Evolutionary conservation across 176 grass and related monocot genomes (phyloP).

Genomic region (Dendrocalamus sinicus): DNA sequence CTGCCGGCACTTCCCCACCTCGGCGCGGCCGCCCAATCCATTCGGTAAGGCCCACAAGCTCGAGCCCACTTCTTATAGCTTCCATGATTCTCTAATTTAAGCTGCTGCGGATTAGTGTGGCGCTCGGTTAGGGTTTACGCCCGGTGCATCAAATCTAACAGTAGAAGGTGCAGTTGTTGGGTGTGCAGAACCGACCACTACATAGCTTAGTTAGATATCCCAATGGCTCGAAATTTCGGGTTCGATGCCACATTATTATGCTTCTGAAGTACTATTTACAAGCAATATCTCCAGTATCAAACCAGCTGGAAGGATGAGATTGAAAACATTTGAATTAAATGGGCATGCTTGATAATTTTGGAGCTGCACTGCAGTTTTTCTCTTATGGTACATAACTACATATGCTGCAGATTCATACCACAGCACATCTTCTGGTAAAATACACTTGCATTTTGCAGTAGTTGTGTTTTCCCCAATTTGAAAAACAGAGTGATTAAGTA

Average conservation of each 20-base stretch:
- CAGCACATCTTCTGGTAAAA: not conserved
- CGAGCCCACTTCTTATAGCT: not conserved
- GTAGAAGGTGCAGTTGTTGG: not conserved
- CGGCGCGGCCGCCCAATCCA: constrained; percentile 30
- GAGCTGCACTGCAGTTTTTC: not conserved
- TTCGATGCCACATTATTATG: not conserved
- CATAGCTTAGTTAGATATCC: not conserved
- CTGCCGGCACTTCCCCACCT: not conserved
- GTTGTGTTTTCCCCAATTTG: not conserved
- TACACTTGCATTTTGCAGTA: not conserved
- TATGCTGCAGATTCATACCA: not conserved
- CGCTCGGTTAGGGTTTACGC: not conserved
- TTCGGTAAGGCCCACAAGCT: constrained; percentile 33
- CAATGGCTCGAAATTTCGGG: not conserved
- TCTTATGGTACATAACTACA: not conserved
- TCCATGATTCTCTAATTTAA: constrained; percentile 9
- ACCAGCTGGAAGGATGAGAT: not conserved
- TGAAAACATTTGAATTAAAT: not conserved
- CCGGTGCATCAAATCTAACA: not conserved
- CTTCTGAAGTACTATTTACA: not conserved
- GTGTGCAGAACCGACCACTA: not conserved
- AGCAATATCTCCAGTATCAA: not conserved
- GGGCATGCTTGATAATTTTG: not conserved
- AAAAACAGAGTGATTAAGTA: not conserved
- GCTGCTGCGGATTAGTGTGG: not conserved